A percentile compares a stretch with the other conserved stretches of the same genome.
These are phyloP conservation scores for Diplosphaera chodatii DNA, from an alignment of 139 green algal species.

Conservation along the genomic window DNA sequence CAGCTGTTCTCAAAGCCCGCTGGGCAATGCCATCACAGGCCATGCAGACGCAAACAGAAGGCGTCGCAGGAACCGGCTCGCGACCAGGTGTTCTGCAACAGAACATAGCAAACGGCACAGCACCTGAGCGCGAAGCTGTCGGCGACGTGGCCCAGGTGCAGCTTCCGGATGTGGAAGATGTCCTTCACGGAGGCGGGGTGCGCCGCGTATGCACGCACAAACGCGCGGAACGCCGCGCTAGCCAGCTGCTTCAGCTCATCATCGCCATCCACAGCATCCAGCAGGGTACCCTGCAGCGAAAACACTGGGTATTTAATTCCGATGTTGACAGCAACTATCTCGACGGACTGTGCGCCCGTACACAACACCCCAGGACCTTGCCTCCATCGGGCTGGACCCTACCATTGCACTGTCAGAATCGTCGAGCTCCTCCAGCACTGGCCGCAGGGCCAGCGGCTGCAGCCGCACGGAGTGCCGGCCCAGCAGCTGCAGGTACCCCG, in stretches of 20 bases:
- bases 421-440: constrained; percentile 18
- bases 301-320: too few relatives aligned
- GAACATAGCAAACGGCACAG: background rate
- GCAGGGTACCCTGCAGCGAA: constrained; percentile 22
- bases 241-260: constrained; percentile 38
- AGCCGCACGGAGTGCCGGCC: constrained; percentile 30
- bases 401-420: background rate
- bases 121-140: constrained; percentile 73
- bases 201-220: constrained; percentile 76
- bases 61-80: too few relatives aligned
- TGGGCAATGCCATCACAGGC: too few relatives aligned
- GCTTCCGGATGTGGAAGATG: constrained; percentile 77
- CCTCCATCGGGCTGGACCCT: too few relatives aligned
- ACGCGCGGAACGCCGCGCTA: constrained; percentile 66
- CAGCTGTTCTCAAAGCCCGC: too few relatives aligned
- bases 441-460: constrained; percentile 6
- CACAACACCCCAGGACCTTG: too few relatives aligned
- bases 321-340: too few relatives aligned
- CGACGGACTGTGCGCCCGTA: too few relatives aligned
- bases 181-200: constrained; percentile 59
- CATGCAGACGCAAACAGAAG: too few relatives aligned
- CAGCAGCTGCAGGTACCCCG: constrained; percentile 72
- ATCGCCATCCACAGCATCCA: constrained; percentile 32
- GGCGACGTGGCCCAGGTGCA: constrained; percentile 93
- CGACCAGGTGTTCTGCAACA: too few relatives aligned